phyloP scores from a whole-genome alignment of 2,329 filamentous ascomycete genomes.

The Phaeosphaeriaceae sp. region DNA sequence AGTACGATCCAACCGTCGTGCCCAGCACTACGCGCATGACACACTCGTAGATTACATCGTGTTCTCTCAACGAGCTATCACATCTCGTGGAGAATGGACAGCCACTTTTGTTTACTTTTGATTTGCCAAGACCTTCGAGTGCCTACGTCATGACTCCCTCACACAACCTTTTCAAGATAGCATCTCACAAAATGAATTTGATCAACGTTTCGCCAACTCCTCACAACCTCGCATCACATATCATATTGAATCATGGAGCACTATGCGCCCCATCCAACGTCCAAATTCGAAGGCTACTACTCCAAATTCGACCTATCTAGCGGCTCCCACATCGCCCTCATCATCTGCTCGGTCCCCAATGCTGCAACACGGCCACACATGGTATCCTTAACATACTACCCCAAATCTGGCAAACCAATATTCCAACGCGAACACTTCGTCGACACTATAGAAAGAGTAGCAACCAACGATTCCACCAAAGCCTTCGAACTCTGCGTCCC shows the following conservation, averaged over 20 bases:
- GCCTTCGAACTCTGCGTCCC: slow-evolving; percentile 53
- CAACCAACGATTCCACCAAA: slow-evolving; percentile 30
- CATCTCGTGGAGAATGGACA: background rate
- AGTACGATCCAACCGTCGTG: background rate
- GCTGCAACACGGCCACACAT: slow-evolving; percentile 52
- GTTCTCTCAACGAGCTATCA: background rate
- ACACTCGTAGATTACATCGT: background rate
- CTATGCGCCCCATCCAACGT: slow-evolving; percentile 50
- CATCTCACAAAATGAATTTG: slow-evolving; percentile 1
- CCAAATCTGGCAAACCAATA: slow-evolving; percentile 38
- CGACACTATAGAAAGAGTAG: slow-evolving; percentile 48
- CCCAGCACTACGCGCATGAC: background rate
- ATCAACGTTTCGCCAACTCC: background rate
- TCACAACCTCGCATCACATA: no score
- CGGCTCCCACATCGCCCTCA: slow-evolving; percentile 55
- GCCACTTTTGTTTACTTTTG: background rate
- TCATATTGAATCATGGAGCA: slow-evolving; percentile 47
- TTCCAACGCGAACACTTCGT: slow-evolving; percentile 56
- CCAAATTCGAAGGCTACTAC: slow-evolving; percentile 61
- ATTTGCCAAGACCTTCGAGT: slow-evolving; percentile 13
- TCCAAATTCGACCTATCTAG: slow-evolving; percentile 59
- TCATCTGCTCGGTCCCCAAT: slow-evolving; percentile 57
- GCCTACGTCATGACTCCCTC: slow-evolving; percentile 31
- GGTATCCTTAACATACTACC: slow-evolving; percentile 60
- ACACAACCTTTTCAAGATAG: slow-evolving; percentile 1